Evolutionary conservation across 2,329 filamentous ascomycete species (phyloP).

Genomic region (Fusarium sublunatum): DNA sequence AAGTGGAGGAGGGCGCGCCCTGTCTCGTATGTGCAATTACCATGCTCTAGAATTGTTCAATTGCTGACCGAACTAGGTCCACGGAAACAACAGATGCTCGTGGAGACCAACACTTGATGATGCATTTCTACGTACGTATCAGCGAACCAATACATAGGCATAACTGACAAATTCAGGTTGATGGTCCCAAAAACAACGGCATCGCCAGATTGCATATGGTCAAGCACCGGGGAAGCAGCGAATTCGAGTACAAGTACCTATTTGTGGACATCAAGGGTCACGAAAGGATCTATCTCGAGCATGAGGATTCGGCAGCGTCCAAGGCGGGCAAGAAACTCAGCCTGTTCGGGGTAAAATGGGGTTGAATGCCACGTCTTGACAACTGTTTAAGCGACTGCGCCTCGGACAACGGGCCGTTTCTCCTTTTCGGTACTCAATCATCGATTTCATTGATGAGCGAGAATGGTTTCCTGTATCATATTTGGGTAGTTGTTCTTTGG

Average conservation of each 20-base stretch:
- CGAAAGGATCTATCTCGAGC: slow-evolving; percentile 73
- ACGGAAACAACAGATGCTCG: slow-evolving; percentile 75
- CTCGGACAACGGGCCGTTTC: background rate
- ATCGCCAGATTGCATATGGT: slow-evolving; percentile 82
- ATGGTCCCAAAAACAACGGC: slow-evolving; percentile 80
- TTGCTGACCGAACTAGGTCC: slow-evolving; percentile 62
- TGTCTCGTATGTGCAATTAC: slow-evolving; percentile 60
- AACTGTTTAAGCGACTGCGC: background rate
- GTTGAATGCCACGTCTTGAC: slow-evolving; percentile 21
- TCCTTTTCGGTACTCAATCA: background rate
- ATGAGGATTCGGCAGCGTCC: slow-evolving; percentile 60
- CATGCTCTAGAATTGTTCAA: background rate
- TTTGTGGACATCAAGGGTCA: slow-evolving; percentile 82
- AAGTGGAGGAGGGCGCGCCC: slow-evolving; percentile 80
- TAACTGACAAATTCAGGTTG: slow-evolving; percentile 63
- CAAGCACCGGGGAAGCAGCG: slow-evolving; percentile 70
- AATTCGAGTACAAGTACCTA: slow-evolving; percentile 83
- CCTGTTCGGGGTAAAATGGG: slow-evolving; percentile 73
- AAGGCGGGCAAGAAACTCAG: slow-evolving; percentile 59
- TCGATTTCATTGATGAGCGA: background rate
- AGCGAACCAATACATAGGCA: background rate
- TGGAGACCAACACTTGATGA: slow-evolving; percentile 82
- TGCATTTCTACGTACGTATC: slow-evolving; percentile 81
- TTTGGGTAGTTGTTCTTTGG: background rate
- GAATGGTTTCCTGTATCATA: slow-evolving; percentile 29